Conservation (phyloP, 441 rosid species). For the Gossypium schwendimanii region DNA sequence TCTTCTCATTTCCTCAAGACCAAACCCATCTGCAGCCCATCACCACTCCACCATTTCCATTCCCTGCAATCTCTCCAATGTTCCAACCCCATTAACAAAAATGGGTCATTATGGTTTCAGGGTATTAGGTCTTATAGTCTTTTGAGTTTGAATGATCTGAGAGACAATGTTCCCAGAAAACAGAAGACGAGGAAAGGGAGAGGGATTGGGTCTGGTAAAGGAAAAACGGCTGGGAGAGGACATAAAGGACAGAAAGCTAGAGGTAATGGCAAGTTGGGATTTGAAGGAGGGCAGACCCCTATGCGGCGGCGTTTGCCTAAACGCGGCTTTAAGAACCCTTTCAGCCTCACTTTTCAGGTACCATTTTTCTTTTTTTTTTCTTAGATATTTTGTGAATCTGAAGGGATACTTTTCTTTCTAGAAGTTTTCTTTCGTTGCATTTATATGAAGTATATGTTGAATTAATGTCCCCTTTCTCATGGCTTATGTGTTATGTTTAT, state of each 20-base stretch:
- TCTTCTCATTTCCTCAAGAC: conserved; percentile 27
- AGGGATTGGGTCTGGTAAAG: conserved; percentile 93
- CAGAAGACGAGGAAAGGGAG: conserved; percentile 88
- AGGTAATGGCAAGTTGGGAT: conserved; percentile 80
- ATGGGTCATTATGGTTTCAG: conserved; percentile 18
- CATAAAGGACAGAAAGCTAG: conserved; percentile 94
- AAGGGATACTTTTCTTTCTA: not conserved
- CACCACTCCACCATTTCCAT: conserved; percentile 19
- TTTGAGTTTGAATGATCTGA: conserved; percentile 73
- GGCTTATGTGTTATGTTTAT: not conserved
- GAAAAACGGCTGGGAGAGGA: conserved; percentile 89
- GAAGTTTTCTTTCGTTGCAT: not conserved
- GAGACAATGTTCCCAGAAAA: conserved; percentile 79
- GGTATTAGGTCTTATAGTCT: conserved; percentile 54
- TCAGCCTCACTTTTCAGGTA: conserved; percentile 80
- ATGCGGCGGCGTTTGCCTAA: conserved; percentile 85
- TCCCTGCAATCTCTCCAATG: conserved; percentile 17
- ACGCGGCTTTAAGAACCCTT: conserved; percentile 84
- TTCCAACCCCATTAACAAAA: conserved; percentile 1
- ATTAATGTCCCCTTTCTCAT: not conserved
- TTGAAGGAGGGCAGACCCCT: conserved; percentile 94
- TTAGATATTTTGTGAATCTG: not conserved
- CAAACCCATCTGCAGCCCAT: conserved; percentile 11
- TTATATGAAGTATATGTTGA: not conserved
- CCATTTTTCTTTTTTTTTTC: not conserved